Base-by-base conservation (phyloP, 2,329 filamentous ascomycete species). In the Exserohilum turcica region DNA sequence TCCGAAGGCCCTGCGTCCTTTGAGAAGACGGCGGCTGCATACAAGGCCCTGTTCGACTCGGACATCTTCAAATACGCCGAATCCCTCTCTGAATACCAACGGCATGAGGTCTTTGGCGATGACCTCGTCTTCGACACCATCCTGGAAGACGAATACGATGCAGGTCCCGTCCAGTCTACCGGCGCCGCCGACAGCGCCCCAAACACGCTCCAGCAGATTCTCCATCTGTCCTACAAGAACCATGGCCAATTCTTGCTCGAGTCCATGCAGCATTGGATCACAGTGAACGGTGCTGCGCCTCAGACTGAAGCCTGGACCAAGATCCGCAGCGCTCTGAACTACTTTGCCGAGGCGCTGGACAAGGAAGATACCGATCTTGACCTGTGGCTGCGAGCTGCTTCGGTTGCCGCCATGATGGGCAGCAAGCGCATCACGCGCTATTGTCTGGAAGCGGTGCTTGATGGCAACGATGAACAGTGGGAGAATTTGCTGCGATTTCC, bases 171-270 rank as follows among this genome's bases (percentile, higher is more conserved):
- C 81, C 60, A 78, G 59, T 65, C 63, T 18, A 82, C 84, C 24
- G 84, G 83, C 52, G 84, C 86, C 43, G 84, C 85, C 43, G 91
- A 95, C 60, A 87, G 85, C 24, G 86, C 86, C 2, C 90, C 88
- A 13, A 94, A 89, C 68, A 93, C 88, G 43, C 79, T 97, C 8
- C 88, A 91, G 0, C 92, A 97, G 68, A 92, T 95, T 9, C 82
- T 97, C 16, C 97, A 96, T 67, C 83, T 99, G 6, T 90, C 93
- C 1, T 91, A 95, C 79, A 99, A 97, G 75, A 99, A 97, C 65
- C 87, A 93, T 76, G 94, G 92, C 36, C 91, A 97, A 68, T 97
- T 96, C 69, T 80, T 88, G 52, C 80, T 99, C n/a, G 93, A 99
- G 71, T 79, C 77, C 52, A 84, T 88, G 61, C 86, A 81, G 63